Evolutionary conservation across 2,329 filamentous ascomycete species (phyloP).

Genomic region (Aureobasidium sp.): DNA sequence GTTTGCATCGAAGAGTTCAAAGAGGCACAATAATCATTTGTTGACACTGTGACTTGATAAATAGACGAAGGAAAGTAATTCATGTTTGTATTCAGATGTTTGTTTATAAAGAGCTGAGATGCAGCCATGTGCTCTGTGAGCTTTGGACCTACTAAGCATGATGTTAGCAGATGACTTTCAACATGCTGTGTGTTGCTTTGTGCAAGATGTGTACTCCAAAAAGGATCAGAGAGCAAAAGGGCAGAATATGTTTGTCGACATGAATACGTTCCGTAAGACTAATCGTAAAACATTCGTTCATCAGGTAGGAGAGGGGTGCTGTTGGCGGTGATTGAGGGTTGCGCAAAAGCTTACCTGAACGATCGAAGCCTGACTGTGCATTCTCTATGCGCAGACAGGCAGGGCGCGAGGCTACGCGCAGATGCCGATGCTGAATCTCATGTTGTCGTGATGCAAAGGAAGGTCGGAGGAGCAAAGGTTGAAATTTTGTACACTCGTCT

Average conservation of each 20-base stretch:
- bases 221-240: conserved; percentile 14
- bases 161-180: neutral
- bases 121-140: neutral
- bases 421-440: neutral
- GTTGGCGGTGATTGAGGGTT: neutral
- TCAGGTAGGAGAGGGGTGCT: neutral
- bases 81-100: neutral
- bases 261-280: conserved; percentile 9
- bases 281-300: conserved; percentile 15
- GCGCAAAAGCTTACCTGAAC: neutral
- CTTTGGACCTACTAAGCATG: neutral
- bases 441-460: neutral
- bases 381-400: neutral
- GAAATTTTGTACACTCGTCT: neutral
- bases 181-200: neutral
- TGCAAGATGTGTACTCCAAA: neutral
- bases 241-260: conserved; percentile 13
- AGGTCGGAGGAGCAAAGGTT: neutral
- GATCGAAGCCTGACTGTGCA: neutral
- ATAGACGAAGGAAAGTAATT: neutral
- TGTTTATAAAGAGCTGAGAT: neutral
- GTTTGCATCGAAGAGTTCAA: no score
- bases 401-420: neutral
- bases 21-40: no score
- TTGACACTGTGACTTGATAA: no score